Evolutionary conservation across 2,329 filamentous ascomycete genomes (phyloP).

Genomic region (Claviceps fusiformis): DNA sequence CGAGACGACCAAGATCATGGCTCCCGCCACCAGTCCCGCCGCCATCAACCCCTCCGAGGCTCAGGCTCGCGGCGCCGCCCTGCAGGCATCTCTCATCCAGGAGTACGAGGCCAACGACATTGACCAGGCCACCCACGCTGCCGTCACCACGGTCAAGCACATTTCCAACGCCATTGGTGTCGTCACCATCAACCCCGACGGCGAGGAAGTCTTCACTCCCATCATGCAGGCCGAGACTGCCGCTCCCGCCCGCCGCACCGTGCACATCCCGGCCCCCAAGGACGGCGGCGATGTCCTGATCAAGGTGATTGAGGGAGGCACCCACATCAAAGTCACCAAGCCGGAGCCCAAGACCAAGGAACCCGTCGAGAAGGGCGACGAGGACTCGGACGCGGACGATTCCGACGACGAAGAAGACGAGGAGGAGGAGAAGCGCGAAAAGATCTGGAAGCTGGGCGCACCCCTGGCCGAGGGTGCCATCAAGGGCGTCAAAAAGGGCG

Average conservation of each 20-base stretch:
- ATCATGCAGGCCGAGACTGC: slow-evolving; percentile 79
- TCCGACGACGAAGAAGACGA: slow-evolving; percentile 58
- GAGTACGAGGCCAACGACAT: slow-evolving; percentile 92
- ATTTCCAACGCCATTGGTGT: slow-evolving; percentile 81
- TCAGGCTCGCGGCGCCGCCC: slow-evolving; percentile 75
- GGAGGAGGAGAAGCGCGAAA: slow-evolving; percentile 75
- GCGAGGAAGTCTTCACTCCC: slow-evolving; percentile 60
- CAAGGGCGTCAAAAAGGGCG: slow-evolving; percentile 70
- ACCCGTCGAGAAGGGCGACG: slow-evolving; percentile 45
- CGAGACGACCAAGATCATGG: slow-evolving; percentile 61
- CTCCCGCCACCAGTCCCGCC: slow-evolving; percentile 62
- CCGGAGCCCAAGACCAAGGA: slow-evolving; percentile 68
- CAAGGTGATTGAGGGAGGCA: slow-evolving; percentile 74
- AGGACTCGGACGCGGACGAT: slow-evolving; percentile 42
- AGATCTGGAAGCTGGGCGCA: slow-evolving; percentile 79
- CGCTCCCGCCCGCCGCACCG: slow-evolving; percentile 73
- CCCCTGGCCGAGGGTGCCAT: slow-evolving; percentile 76
- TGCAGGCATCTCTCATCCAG: slow-evolving; percentile 87
- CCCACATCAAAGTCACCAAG: slow-evolving; percentile 88
- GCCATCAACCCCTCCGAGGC: slow-evolving; percentile 93
- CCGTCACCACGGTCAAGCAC: slow-evolving; percentile 88
- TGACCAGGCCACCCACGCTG: slow-evolving; percentile 88
- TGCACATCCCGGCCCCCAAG: slow-evolving; percentile 63
- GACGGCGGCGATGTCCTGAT: slow-evolving; percentile 79
- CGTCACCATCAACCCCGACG: slow-evolving; percentile 46